A percentile compares a stretch with the other conserved stretches of the same genome.
These are phyloP conservation scores for Zoysia matrella DNA, from an alignment of 202 grass and related monocot genomes.

Conservation along the genomic window DNA sequence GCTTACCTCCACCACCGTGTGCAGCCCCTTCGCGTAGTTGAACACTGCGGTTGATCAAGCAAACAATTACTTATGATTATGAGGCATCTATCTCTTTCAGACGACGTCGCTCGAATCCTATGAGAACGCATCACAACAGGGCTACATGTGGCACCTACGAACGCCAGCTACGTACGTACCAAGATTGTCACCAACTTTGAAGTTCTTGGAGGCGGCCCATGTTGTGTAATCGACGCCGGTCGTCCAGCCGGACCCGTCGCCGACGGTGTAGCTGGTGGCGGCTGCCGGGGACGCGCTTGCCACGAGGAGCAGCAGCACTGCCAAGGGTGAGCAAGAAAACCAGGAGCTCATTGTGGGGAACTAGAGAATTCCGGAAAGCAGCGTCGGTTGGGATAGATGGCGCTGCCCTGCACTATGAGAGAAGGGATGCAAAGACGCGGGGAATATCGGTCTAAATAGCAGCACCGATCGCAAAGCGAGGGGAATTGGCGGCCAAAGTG, in stretches of 20 bases:
- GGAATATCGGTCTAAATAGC: slow-evolving; percentile 37
- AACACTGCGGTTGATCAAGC: slow-evolving; percentile 47
- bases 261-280: slow-evolving; percentile 77
- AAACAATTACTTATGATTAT: not conserved
- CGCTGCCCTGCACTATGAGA: slow-evolving; percentile 11
- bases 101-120: too few relatives aligned
- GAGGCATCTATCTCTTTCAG: not conserved
- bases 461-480: slow-evolving; percentile 2
- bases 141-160: not conserved
- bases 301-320: slow-evolving; percentile 58
- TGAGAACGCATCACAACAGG: not conserved
- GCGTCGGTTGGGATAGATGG: not conserved
- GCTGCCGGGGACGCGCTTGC: slow-evolving; percentile 7
- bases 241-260: slow-evolving; percentile 77
- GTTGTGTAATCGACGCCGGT: slow-evolving; percentile 66
- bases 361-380: not conserved
- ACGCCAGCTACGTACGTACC: slow-evolving; percentile 34
- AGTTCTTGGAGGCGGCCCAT: slow-evolving; percentile 60
- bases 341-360: slow-evolving; percentile 26
- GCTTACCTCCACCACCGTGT: slow-evolving; percentile 80
- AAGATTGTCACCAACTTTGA: slow-evolving; percentile 69
- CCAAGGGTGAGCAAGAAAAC: slow-evolving; percentile 25
- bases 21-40: slow-evolving; percentile 52
- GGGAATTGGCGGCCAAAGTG: slow-evolving; percentile 41
- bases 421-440: slow-evolving; percentile 4